phyloP scores from a whole-genome alignment of 202 grass and related monocot genomes.

The Schoenoplectus tabernaemontani region DNA sequence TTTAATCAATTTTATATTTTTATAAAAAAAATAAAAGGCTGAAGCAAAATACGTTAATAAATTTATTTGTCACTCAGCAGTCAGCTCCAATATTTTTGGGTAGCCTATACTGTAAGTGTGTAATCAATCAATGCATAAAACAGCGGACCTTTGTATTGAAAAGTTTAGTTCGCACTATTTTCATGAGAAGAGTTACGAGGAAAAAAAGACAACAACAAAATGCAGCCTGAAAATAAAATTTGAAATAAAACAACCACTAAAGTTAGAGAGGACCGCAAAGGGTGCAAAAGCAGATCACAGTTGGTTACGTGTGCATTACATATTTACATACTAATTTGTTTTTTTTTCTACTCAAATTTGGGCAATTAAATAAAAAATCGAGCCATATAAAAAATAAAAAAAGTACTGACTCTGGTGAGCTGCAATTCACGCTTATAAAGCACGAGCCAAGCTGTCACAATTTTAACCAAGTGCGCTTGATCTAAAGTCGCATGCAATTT shows the following conservation, averaged over 20 bases:
- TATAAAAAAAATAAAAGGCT: no score
- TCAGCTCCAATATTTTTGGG: not conserved
- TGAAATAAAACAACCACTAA: not conserved
- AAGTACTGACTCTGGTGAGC: not conserved
- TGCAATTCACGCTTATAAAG: not conserved
- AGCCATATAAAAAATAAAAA: not conserved
- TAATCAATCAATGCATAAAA: not conserved
- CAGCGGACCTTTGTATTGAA: not conserved
- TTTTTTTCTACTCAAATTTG: no score
- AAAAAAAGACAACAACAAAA: not conserved
- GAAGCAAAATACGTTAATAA: not conserved
- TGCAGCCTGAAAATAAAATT: not conserved
- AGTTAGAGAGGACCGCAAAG: not conserved
- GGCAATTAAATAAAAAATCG: no score
- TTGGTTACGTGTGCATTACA: not conserved
- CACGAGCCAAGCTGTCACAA: not conserved
- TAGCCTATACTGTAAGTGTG: not conserved
- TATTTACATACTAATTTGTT: not conserved
- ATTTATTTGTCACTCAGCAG: no score
- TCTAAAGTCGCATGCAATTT: not conserved
- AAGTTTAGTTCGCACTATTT: not conserved
- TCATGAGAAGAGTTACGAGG: not conserved
- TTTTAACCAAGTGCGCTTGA: not conserved
- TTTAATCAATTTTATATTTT: no score
- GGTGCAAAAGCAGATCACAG: not conserved